A percentile compares a stretch with the other conserved stretches of the same genome.
Conservation (phyloP, 1,139 yeast genomes). For the Yamadazyma pseudoaaseri region DNA sequence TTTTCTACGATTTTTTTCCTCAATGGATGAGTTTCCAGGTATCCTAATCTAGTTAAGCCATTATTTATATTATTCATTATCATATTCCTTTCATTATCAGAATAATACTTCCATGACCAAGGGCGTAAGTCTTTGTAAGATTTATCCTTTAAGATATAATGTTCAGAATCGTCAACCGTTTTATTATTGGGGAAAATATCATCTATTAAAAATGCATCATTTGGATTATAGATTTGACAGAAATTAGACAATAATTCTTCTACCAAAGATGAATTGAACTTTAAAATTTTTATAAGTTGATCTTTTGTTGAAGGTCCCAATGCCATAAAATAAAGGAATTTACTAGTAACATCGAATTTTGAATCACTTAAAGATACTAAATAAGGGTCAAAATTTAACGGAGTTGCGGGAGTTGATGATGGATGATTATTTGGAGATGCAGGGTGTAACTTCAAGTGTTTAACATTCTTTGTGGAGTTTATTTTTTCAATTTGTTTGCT, state of each 20-base stretch:
- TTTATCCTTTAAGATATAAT: slow-evolving; percentile 37
- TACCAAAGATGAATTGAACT: slow-evolving; percentile 8
- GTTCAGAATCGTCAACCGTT: slow-evolving; percentile 6
- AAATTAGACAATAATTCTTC: slow-evolving; percentile 7
- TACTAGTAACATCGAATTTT: slow-evolving; percentile 17
- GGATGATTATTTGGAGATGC: slow-evolving; percentile 2
- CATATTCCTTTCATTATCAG: slow-evolving; percentile 31
- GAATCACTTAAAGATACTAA: slow-evolving; percentile 21
- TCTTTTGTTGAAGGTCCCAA: slow-evolving; percentile 37
- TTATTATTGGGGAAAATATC: slow-evolving; percentile 31
- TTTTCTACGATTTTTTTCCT: slow-evolving; percentile 34
- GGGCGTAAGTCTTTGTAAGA: slow-evolving; percentile 43
- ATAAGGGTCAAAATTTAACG: slow-evolving; percentile 20
- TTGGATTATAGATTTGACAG: slow-evolving; percentile 31
- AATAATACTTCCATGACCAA: slow-evolving; percentile 36
- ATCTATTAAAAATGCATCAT: slow-evolving; percentile 30
- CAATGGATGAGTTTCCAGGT: slow-evolving; percentile 45
- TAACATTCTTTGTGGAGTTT: neutral
- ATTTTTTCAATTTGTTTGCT: slow-evolving; percentile 4
- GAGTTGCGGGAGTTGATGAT: slow-evolving; percentile 11
- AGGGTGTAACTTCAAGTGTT: neutral
- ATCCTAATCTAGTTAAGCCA: slow-evolving; percentile 45
- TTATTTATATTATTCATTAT: slow-evolving; percentile 35
- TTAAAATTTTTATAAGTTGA: slow-evolving; percentile 14
- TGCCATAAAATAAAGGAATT: slow-evolving; percentile 35